phyloP scores from a whole-genome alignment of 805 yeast species.

The Kockiozyma suomiensis region DNA sequence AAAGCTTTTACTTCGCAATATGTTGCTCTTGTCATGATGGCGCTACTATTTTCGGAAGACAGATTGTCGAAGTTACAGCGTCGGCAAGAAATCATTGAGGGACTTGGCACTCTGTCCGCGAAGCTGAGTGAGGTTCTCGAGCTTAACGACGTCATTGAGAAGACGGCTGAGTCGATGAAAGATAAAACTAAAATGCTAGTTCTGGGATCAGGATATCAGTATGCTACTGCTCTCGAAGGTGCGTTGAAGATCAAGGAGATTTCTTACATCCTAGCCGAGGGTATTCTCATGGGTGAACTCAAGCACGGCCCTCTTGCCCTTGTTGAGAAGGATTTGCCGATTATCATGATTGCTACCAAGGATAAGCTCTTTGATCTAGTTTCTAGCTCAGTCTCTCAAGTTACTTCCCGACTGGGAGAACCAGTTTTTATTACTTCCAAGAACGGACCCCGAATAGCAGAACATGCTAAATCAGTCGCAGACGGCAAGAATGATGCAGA shows the following conservation, averaged over 20 bases:
- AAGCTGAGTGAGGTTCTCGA: slow-evolving; percentile 78
- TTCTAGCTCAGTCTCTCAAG: slow-evolving; percentile 93
- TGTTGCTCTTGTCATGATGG: slow-evolving; percentile 96
- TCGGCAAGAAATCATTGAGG: slow-evolving; percentile 82
- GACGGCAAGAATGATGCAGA: not conserved
- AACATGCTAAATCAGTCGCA: slow-evolving; percentile 36
- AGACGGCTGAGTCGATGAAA: slow-evolving; percentile 73
- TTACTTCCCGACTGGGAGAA: slow-evolving; percentile 94
- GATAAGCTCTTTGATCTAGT: slow-evolving; percentile 96
- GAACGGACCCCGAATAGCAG: slow-evolving; percentile 55
- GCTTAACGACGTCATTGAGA: slow-evolving; percentile 72
- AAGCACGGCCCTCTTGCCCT: slow-evolving; percentile 98
- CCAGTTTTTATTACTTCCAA: slow-evolving; percentile 92
- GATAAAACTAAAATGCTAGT: slow-evolving; percentile 83
- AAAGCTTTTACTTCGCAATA: slow-evolving; percentile 98
- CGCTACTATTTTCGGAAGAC: slow-evolving; percentile 91
- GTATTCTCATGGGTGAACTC: slow-evolving; percentile 97
- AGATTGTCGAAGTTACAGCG: slow-evolving; percentile 74
- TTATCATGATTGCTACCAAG: slow-evolving; percentile 92
- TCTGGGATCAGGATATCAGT: slow-evolving; percentile 96
- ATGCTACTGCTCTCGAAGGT: slow-evolving; percentile 96
- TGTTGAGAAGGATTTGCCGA: slow-evolving; percentile 91
- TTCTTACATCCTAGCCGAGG: slow-evolving; percentile 98
- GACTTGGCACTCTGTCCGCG: slow-evolving; percentile 77
- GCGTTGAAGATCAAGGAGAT: slow-evolving; percentile 98